Evolutionary conservation across 2,329 filamentous ascomycete species (phyloP).

Genomic region (Ramularia endophylla): DNA sequence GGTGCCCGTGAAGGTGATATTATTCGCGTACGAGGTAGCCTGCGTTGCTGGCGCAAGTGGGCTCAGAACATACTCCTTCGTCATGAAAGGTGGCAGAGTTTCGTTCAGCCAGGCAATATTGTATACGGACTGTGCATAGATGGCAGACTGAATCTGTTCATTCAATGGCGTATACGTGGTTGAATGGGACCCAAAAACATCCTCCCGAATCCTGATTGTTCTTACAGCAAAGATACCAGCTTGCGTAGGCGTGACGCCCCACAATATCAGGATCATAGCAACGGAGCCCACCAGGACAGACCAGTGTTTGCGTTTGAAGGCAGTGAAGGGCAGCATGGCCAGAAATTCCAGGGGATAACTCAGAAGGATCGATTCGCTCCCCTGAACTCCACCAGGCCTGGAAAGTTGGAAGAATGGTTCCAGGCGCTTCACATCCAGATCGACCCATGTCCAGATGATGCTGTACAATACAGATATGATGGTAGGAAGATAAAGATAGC

Average conservation of each 20-base stretch:
- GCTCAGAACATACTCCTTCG: slow-evolving; percentile 36
- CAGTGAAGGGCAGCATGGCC: slow-evolving; percentile 39
- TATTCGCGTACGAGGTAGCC: too few relatives aligned
- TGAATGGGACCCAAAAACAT: slow-evolving; percentile 7
- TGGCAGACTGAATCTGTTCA: slow-evolving; percentile 32
- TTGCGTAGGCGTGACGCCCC: slow-evolving; percentile 51
- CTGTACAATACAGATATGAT: slow-evolving; percentile 51
- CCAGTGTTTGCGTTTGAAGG: slow-evolving; percentile 43
- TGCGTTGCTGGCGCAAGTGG: slow-evolving; percentile 41
- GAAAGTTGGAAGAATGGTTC: slow-evolving; percentile 58
- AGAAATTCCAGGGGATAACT: slow-evolving; percentile 51
- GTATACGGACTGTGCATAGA: slow-evolving; percentile 43
- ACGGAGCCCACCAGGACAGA: slow-evolving; percentile 44
- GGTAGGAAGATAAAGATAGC: slow-evolving; percentile 50
- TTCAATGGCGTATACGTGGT: slow-evolving; percentile 24
- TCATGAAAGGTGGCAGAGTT: slow-evolving; percentile 40
- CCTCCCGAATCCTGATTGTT: slow-evolving; percentile 4
- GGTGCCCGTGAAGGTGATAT: too few relatives aligned
- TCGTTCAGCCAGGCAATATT: slow-evolving; percentile 45
- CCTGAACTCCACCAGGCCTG: slow-evolving; percentile 38
- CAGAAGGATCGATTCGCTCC: slow-evolving; percentile 44
- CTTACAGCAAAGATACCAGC: slow-evolving; percentile 47
- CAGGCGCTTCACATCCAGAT: slow-evolving; percentile 53
- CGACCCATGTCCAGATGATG: slow-evolving; percentile 54
- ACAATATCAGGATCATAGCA: slow-evolving; percentile 48